Evolutionary conservation across 345 rosid species (phyloP).

Genomic region (Orychophragmus violaceus): DNA sequence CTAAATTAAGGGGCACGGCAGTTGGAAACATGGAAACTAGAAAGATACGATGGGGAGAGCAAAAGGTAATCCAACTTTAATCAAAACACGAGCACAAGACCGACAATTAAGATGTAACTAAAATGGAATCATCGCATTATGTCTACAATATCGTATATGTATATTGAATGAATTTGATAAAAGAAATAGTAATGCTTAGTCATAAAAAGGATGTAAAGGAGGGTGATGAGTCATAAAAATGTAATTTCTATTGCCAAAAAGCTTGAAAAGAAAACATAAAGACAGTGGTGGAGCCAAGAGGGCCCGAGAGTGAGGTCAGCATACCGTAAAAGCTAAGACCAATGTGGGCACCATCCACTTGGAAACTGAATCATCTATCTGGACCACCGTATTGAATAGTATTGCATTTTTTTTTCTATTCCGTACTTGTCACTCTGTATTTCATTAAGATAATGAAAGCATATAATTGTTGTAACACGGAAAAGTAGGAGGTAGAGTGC

Average conservation of each 20-base stretch:
- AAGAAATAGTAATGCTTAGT: conserved; percentile 14
- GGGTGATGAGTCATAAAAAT: conserved; percentile 20
- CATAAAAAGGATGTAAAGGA: conserved; percentile 28
- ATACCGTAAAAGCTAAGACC: conserved; percentile 26
- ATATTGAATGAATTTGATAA: not conserved
- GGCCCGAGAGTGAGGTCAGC: not conserved
- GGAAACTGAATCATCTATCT: conserved; percentile 9
- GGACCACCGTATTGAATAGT: not conserved
- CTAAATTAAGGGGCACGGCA: not conserved
- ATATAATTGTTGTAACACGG: conserved; percentile 9
- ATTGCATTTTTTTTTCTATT: not conserved
- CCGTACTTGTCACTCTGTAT: not conserved
- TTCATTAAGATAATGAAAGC: not conserved
- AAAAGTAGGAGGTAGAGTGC: conserved; percentile 12
- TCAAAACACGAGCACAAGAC: conserved; percentile 17
- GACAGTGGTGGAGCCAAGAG: conserved; percentile 30
- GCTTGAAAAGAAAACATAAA: conserved; percentile 9
- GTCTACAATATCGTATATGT: not conserved
- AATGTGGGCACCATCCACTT: conserved; percentile 27
- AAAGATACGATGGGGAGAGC: conserved; percentile 4
- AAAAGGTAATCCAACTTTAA: conserved; percentile 10
- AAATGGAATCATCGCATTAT: conserved; percentile 5
- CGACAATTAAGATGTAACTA: conserved; percentile 13
- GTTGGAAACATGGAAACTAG: conserved; percentile 5
- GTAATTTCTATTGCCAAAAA: no score